These are phyloP conservation scores for Agaricus subrufescens DNA, from an alignment of 768 basidiomycete species.

Conservation along the genomic window DNA sequence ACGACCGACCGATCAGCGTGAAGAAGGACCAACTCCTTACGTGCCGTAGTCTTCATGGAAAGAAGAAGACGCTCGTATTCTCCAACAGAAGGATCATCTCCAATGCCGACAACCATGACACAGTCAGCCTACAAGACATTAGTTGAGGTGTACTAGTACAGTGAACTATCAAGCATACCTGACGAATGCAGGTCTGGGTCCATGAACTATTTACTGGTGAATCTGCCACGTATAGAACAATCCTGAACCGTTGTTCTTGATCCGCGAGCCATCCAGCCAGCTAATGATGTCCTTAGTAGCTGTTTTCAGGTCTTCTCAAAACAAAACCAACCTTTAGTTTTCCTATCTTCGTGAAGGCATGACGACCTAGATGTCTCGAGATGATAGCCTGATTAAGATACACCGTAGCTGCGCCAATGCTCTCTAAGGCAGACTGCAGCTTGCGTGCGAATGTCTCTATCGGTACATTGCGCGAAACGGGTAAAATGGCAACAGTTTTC, in stretches of 20 bases:
- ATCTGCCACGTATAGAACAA: slow-evolving; percentile 94
- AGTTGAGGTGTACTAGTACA: background rate
- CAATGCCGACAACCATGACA: slow-evolving; percentile 92
- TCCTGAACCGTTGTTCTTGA: slow-evolving; percentile 89
- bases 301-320: background rate
- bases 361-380: slow-evolving; percentile 85
- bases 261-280: slow-evolving; percentile 86
- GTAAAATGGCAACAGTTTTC: slow-evolving; percentile 92
- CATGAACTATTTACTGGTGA: slow-evolving; percentile 92
- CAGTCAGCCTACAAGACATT: slow-evolving; percentile 68
- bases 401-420: slow-evolving; percentile 89
- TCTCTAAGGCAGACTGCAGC: slow-evolving; percentile 82
- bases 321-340: slow-evolving; percentile 81
- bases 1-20: slow-evolving; percentile 88
- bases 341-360: slow-evolving; percentile 95
- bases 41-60: slow-evolving; percentile 96
- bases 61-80: slow-evolving; percentile 93
- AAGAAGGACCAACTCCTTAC: slow-evolving; percentile 92
- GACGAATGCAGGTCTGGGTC: slow-evolving; percentile 97
- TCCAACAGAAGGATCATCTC: slow-evolving; percentile 84
- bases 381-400: slow-evolving; percentile 94
- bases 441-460: slow-evolving; percentile 88
- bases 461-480: slow-evolving; percentile 82
- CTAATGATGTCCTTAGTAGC: slow-evolving; percentile 17
- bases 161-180: slow-evolving; percentile 38